Base-by-base conservation (phyloP, 805 yeast species). In the Cyberlindnera suaveolens region DNA sequence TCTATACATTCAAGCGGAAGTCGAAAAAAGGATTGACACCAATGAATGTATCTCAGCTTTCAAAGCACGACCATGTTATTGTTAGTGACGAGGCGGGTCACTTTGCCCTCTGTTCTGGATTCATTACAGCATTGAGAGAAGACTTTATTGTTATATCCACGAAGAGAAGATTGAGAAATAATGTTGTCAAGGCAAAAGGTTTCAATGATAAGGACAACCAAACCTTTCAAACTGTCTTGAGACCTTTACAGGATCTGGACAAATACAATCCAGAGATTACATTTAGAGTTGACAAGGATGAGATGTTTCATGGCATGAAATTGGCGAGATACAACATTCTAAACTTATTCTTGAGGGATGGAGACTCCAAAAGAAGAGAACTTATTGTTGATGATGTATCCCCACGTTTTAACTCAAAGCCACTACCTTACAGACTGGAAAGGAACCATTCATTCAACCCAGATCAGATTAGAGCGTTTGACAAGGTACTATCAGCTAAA, bases 41-140 rank as follows among this genome's bases (percentile, higher is more conserved):
- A 30, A 42, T 61, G 56, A 42, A 49, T 53, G 59, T 56, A 3
- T 64, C 82, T 0, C 87, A 82, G 45, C 53, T 88, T 2, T 41
- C 66, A 0, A 66, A 70, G 32, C 70, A 74, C 48, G 96, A 90
- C 56, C 67, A 78, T 33, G 74, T 90, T 1, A 69, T 84, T 14
- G 66, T 89, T 1, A 88, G 96, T 56, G 96, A 85, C 59, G 95
- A 86, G 52, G 47, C 60, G 0, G 96, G 96, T 1, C 87, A 84
- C 58, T 82, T 82, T 60, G 84, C 86, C 0, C 54, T 90, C 19
- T 78, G 88, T 1, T 70, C 70, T 39, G 96, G 95, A 0, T 62
- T 58, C 36, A 70, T 89, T 4, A 62, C 66, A 6, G 51, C 58
- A 3, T 63, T 84, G 0, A 64, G 71, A 6, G 62, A 68, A 0